These are phyloP conservation scores for Marsdenia floribunda DNA, from an alignment of 257 asterid genomes.

Conservation along the genomic window DNA sequence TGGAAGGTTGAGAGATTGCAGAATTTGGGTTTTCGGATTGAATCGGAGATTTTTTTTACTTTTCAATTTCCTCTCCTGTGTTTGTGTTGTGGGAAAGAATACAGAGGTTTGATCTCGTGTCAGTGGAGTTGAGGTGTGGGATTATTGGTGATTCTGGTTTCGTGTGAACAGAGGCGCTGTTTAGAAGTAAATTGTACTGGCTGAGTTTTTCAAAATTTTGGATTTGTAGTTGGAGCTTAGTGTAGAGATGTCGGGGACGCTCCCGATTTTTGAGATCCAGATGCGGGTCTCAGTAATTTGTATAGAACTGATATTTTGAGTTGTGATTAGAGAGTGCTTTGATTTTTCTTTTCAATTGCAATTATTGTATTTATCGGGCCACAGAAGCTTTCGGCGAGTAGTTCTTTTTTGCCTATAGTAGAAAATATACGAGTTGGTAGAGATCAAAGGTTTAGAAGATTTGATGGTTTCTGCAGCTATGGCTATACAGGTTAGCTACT, in stretches of 20 bases:
- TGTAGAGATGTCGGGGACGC: neutral
- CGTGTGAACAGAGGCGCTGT: conserved; percentile 3
- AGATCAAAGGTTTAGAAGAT: conserved; percentile 13
- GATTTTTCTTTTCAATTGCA: neutral
- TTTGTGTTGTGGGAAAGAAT: neutral
- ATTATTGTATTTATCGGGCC: neutral
- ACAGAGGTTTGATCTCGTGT: conserved; percentile 10
- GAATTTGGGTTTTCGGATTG: neutral
- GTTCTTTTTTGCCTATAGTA: neutral
- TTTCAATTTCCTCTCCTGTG: conserved; percentile 2
- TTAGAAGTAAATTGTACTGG: neutral
- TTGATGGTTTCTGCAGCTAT: conserved; percentile 37
- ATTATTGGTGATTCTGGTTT: neutral
- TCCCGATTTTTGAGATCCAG: conserved; percentile 9
- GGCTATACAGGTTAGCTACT: conserved; percentile 37
- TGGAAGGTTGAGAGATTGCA: neutral
- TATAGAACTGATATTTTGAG: conserved; percentile 11
- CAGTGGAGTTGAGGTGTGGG: conserved; percentile 5
- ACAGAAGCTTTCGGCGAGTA: neutral
- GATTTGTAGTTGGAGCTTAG: neutral
- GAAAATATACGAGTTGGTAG: conserved; percentile 13
- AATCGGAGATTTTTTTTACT: conserved; percentile 18
- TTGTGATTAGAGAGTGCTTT: neutral
- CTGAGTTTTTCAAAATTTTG: neutral
- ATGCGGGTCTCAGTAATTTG: conserved; percentile 8